phyloP scores from a whole-genome alignment of 768 basidiomycete genomes.

The Tubosaeta sp. region DNA sequence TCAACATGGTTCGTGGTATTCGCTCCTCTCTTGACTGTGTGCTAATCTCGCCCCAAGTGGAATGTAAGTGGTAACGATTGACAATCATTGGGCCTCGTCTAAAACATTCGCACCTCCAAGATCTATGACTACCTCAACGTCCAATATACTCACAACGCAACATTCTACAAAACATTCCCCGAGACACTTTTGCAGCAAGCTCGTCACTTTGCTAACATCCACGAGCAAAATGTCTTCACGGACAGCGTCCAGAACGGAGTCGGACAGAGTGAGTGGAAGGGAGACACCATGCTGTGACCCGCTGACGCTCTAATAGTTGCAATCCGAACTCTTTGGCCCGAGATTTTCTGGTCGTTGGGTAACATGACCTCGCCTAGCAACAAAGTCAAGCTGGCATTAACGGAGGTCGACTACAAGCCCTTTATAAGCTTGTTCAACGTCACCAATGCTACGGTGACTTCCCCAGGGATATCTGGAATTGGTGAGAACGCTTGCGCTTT shows the following conservation, averaged over 20 bases:
- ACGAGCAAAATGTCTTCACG: conserved; percentile 72
- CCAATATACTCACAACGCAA: conserved; percentile 74
- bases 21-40: neutral
- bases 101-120: conserved; percentile 30
- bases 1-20: conserved; percentile 55
- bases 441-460: conserved; percentile 55
- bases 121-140: conserved; percentile 76
- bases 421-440: conserved; percentile 84
- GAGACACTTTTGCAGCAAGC: conserved; percentile 68
- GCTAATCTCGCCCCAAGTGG: conserved; percentile 44
- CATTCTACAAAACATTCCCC: conserved; percentile 69
- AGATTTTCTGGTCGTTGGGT: conserved; percentile 67
- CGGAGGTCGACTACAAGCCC: conserved; percentile 81
- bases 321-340: conserved; percentile 69
- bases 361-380: conserved; percentile 72
- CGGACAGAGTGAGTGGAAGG: conserved; percentile 61
- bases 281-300: neutral
- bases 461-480: conserved; percentile 60
- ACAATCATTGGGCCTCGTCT: neutral
- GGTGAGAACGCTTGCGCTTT: conserved; percentile 38
- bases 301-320: conserved; percentile 50
- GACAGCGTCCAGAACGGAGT: conserved; percentile 53
- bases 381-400: conserved; percentile 70
- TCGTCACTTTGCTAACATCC: conserved; percentile 69
- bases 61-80: conserved; percentile 48